These are phyloP conservation scores for Cinnamomum micranthum DNA, from an alignment of 164 flowering plant species.

Conservation along the genomic window DNA sequence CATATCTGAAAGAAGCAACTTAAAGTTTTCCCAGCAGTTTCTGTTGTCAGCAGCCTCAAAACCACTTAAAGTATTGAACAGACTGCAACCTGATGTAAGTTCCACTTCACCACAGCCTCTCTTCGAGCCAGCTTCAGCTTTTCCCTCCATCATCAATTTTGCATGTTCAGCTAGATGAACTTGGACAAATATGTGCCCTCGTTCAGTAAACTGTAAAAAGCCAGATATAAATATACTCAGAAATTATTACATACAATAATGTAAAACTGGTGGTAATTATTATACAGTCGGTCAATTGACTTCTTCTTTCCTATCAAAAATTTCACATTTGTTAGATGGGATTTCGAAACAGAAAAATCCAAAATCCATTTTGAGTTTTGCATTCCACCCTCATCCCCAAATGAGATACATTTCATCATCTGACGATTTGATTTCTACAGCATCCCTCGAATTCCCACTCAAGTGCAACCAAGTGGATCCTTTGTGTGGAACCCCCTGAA, in stretches of 20 bases:
- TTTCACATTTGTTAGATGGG: too few species aligned
- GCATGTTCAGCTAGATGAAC: conserved; percentile 65
- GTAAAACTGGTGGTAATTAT: background rate
- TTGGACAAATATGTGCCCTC: conserved; percentile 87
- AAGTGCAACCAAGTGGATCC: too few species aligned
- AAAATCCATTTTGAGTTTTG: too few species aligned
- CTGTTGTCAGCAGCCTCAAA: conserved; percentile 69
- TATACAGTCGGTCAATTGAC: too few species aligned
- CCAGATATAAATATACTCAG: conserved; percentile 1
- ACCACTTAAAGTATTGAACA: conserved; percentile 73
- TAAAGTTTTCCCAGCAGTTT: conserved; percentile 59
- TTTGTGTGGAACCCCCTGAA: too few species aligned
- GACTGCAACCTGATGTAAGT: conserved; percentile 22
- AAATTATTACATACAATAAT: too few species aligned
- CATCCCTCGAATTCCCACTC: too few species aligned
- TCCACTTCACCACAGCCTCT: conserved; percentile 36
- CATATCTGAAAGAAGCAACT: conserved; percentile 42
- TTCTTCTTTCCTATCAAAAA: too few species aligned
- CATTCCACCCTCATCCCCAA: too few species aligned
- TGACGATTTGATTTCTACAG: too few species aligned
- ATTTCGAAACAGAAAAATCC: too few species aligned
- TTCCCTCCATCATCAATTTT: conserved; percentile 29
- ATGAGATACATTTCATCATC: too few species aligned
- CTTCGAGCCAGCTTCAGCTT: conserved; percentile 35
- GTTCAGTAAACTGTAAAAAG: conserved; percentile 73